Conservation (phyloP, 306 rosid genomes). For the Casuarina cunninghamiana region DNA sequence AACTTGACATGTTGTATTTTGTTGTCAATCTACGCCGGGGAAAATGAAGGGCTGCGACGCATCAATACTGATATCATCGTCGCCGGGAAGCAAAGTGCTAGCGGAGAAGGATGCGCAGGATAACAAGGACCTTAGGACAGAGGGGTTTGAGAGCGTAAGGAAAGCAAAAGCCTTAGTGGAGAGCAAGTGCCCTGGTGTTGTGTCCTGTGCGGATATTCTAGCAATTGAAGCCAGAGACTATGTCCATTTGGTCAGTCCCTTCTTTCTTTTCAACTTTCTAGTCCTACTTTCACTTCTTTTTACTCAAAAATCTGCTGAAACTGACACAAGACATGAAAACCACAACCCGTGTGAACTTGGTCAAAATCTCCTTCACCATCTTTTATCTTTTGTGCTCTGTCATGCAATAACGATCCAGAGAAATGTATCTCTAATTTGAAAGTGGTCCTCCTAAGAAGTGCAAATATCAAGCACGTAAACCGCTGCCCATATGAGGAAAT, state of each 20-base stretch:
- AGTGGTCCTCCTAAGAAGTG: too few species aligned
- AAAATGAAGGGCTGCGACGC: slow-evolving; percentile 82
- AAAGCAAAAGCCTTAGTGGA: slow-evolving; percentile 81
- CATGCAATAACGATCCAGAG: too few species aligned
- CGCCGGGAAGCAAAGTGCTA: slow-evolving; percentile 50
- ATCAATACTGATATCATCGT: slow-evolving; percentile 63
- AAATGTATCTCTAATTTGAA: too few species aligned
- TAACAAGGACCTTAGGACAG: slow-evolving; percentile 65
- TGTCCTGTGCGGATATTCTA: slow-evolving; percentile 92
- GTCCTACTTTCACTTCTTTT: not conserved
- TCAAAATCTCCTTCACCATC: too few species aligned
- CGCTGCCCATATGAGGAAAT: too few species aligned
- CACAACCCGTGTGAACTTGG: too few species aligned
- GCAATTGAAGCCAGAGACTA: slow-evolving; percentile 92
- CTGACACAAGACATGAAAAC: not conserved
- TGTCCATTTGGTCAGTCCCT: slow-evolving; percentile 64
- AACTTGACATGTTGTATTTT: not conserved
- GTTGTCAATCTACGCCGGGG: slow-evolving; percentile 1
- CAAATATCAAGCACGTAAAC: too few species aligned
- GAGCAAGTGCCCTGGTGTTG: slow-evolving; percentile 78
- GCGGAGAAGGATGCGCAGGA: slow-evolving; percentile 84
- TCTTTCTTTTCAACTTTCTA: not conserved
- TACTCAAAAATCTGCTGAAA: not conserved
- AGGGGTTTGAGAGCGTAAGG: slow-evolving; percentile 66
- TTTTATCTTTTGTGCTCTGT: too few species aligned